Base-by-base conservation (phyloP, 495 filamentous ascomycete genomes). In the Hypoxylon cercidicola region DNA sequence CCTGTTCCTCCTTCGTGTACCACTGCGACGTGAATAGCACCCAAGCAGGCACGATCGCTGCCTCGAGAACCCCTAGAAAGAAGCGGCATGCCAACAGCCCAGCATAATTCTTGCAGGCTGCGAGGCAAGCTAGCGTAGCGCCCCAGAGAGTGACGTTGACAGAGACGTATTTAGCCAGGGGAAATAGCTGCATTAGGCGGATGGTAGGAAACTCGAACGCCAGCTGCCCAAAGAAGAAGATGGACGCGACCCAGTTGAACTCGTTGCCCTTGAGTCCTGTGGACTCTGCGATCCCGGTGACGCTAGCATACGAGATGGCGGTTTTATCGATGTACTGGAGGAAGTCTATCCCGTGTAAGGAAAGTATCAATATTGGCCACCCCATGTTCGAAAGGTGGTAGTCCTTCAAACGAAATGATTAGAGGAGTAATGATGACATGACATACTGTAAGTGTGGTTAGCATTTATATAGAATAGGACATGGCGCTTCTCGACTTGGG, bases 251-350 rank as follows among this genome's bases (percentile, higher is more conserved):
- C 72, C 72, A 75, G 19, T 72, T 67, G 43, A 67, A 67, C 25
- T 67, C 40, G 30, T 67, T 67, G 3, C 64, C 64, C 19, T 67
- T 28, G 10, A 67, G 53, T 4, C 64, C 64, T 13, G 32, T 62
- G 6, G 64, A 67, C 25, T 67, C 78, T 52, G 81, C 79, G 21
- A 89, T 77, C 0, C 86, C 86, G 80, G 88, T 88, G 12, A 89
- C 69, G 61, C 79, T 84, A 4, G 86, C 85, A 58, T 89, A 88
- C 0, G 85, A 88, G 1, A 89, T 70, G 0, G 86, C 87, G 0
- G 82, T 88, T 68, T 89, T 89, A 66, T 89, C 87, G 9, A 88
- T 72, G 62, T 81, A 89, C 60, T 89, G 86, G 75, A 89, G 83
- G 11, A 84, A 85, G 60, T 89, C 64, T 67, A 23, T n/a, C 13